A percentile compares a stretch with the other conserved stretches of the same genome.
Evolutionary conservation across 768 basidiomycete genomes (phyloP).

Genomic region (Amanita exitialis): DNA sequence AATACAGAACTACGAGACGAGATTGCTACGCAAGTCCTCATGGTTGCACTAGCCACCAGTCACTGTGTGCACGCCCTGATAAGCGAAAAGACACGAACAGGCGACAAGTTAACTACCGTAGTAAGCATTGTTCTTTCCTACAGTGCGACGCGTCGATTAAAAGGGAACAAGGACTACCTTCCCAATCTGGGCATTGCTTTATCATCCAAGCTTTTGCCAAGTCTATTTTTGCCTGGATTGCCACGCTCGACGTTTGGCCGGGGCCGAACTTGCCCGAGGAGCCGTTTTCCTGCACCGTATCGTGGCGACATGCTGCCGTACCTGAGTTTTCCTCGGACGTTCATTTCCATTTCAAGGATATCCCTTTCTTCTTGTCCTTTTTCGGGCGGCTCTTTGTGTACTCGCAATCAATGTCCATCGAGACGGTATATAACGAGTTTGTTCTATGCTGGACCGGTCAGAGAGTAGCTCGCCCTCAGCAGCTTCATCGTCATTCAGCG

Average conservation of each 20-base stretch:
- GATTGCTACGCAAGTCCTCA: no score
- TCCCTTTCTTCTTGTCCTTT: conserved; percentile 14
- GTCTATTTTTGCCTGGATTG: neutral
- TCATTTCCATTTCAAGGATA: conserved; percentile 9
- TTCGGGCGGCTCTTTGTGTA: conserved; percentile 15
- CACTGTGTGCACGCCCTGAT: no score
- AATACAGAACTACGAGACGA: no score
- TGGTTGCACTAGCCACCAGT: no score
- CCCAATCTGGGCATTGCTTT: conserved; percentile 1
- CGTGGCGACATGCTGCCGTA: neutral
- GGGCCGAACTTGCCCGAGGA: neutral
- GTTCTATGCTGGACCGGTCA: neutral
- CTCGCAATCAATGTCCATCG: neutral
- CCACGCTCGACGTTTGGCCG: neutral
- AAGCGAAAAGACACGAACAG: no score
- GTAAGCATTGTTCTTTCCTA: neutral
- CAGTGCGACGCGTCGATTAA: neutral
- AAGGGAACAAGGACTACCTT: conserved; percentile 6
- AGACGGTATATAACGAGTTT: conserved; percentile 1
- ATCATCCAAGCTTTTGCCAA: neutral
- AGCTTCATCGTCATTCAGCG: neutral
- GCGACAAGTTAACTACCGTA: neutral
- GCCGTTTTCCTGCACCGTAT: neutral
- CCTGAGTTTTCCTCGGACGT: neutral
- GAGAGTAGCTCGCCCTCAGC: neutral